Evolutionary conservation across 148 eudicot genomes (phyloP), one percentile per base, ranked within the genome.

Genomic region (Nepenthes mirabilis): DNA sequence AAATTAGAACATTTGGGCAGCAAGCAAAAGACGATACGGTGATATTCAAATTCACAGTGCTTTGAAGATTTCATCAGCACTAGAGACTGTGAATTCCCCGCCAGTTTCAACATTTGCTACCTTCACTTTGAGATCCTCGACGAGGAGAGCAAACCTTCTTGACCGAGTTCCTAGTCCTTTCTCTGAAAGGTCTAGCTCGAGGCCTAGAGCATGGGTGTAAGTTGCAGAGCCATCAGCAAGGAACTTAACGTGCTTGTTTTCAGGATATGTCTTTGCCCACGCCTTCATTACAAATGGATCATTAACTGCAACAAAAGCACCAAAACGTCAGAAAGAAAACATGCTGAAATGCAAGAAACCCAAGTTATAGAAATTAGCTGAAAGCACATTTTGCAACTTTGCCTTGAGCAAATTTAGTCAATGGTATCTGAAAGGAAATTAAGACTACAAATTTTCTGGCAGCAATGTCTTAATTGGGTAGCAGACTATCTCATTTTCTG

Each of bases 211-310:
- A 59, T 61, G 77, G 51, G 85, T 85, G 79, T 85, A 88, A 50
- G 60, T 59, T 47, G 77, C 96, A 49, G 85, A 68, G 43, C 93
- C 89, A 68, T 88, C 96, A 49, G 85, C 96, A 33, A 88, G 63
- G 69, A 88, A 88, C 80, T 88, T 88, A 43, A 88, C 76, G 36
- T 75, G 75, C 75, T 83, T 77, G 76, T 82, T 85, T 12, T 81
- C 89, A 14, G 89, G 82, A 77, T 71, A 88, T 34, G 87, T 75
- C 67, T 88, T 88, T 56, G 79, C 80, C 96, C 96, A 88, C 48
- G 86, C 96, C 72, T 81, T 85, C 96, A 88, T 88, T 78, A 88
- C 93, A 72, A 77, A 85, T 5, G 86, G 87, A 65, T 88, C 96
- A 62, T 88, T 85, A 56, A 88, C 96, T 88, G 79, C 62, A 73